Base-by-base conservation (phyloP, 2,329 filamentous ascomycete species). In the Rhinocladiella mackenziei region DNA sequence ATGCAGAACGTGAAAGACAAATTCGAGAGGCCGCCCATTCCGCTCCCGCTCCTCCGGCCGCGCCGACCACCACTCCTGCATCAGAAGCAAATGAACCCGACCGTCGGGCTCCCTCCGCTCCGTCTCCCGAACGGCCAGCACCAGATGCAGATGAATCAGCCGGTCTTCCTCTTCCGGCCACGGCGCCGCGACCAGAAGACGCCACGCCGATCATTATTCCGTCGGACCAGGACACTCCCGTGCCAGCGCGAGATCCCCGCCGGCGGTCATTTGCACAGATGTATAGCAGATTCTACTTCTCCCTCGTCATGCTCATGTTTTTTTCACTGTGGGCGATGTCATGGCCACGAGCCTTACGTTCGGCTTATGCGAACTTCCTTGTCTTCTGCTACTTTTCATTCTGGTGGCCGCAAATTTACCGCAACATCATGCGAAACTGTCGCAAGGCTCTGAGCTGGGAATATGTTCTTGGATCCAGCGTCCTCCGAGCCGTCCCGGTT, bases 391-490 rank as follows among this genome's bases (percentile, higher is more conserved):
- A 96, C 62, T 77, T 96, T 32, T 95, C 89, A 14, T 83, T 96
- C 61, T 97, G 91, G 91, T 62, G 82, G 1, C 91, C 92, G 0
- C 92, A 98, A 63, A 94, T 97, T 55, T 79, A 85, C 60, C 86
- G 92, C 51, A 98, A 98, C 63, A 74, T 85, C 40, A 80, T 86
- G 65, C 86, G 91, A 41, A 96, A 96, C 66, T 95, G 89, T 64
- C 86, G 89, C 29, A 86, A 86, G 58, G 89, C 91, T 1, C 73
- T 97, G n/a, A 77, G 83, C 3, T 96, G 89, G 89, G 84, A 85
- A 48, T 98, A 94, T 61, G 84, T 95, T 43, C 61, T 89, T 15
- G 89, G 89, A 2, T 86, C 95, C 63, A 92, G 86, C 35, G 57
- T 83, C 4, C 73, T 94, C 5, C 83, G 92, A 1, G 70, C 94